A percentile compares a stretch with the other conserved stretches of the same genome.
Evolutionary conservation across 2,329 filamentous ascomycete genomes (phyloP).

Genomic region (Stemphylium lycopersici): DNA sequence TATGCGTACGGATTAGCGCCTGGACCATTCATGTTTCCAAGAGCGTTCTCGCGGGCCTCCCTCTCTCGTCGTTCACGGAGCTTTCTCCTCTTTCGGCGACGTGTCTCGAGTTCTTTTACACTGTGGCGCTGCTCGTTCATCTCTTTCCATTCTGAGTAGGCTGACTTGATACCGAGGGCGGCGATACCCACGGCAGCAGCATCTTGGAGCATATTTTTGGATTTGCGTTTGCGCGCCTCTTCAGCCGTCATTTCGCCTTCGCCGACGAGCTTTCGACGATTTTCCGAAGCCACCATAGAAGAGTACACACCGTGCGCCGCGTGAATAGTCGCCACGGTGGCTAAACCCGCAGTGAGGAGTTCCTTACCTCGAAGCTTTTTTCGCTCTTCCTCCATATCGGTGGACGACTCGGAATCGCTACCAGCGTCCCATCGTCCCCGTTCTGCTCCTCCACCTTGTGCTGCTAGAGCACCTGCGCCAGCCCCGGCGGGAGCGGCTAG

Average conservation of each 20-base stretch:
- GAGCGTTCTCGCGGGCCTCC: constrained; percentile 52
- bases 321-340: constrained; percentile 72
- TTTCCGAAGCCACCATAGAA: constrained; percentile 68
- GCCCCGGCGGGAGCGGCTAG: constrained; percentile 45
- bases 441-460: constrained; percentile 26
- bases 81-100: constrained; percentile 55
- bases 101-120: constrained; percentile 60
- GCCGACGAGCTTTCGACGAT: constrained; percentile 63
- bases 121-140: constrained; percentile 66
- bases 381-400: constrained; percentile 66
- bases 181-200: constrained; percentile 70
- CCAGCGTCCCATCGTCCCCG: constrained; percentile 30
- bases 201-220: constrained; percentile 69
- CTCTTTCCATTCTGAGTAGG: constrained; percentile 70
- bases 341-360: constrained; percentile 68
- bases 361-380: constrained; percentile 72
- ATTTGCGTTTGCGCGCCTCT: constrained; percentile 66
- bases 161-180: constrained; percentile 70
- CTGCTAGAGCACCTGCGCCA: constrained; percentile 45
- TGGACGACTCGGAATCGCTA: constrained; percentile 59
- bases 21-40: constrained; percentile 44
- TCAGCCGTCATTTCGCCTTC: constrained; percentile 68
- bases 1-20: constrained; percentile 48
- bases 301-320: constrained; percentile 69
- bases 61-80: constrained; percentile 50